Base-by-base conservation (phyloP, 257 asterid genomes). In the Lycium ferocissimum region DNA sequence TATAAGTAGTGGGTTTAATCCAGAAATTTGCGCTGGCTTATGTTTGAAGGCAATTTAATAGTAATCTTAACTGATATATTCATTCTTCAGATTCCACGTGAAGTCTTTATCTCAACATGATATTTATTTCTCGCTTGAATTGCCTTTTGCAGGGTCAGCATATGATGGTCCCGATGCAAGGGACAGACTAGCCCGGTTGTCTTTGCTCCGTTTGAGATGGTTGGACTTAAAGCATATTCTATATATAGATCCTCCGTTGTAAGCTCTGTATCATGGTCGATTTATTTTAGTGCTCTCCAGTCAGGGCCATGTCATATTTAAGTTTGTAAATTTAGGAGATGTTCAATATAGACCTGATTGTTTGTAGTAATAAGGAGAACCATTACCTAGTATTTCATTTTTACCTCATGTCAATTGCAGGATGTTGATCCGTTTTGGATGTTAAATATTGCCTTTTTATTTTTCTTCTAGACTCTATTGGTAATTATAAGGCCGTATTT, bases 151-250 rank as follows among this genome's bases (percentile, higher is more conserved):
- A 85, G 83, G 89, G 87, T 75, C 92, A 89, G 85, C 92, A 91
- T 85, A 89, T 90, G 95, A 88, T 91, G 89, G 88, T 91, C 67
- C 94, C 87, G 40, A 91, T 90, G 95, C 93, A 72, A 83, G 90
- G 96, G 86, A 83, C 89, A 88, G 96, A 91, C 26, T 91, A 89
- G 89, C 33, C 33, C 33, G 33, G 33, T 26, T 26, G 33, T 26
- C 33, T 26, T 26, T 26, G 66, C 70, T 87, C 83, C 58, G 79
- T 35, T 59, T 76, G 85, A 85, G 67, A 85, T 61, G 80, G 13
- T 54, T 61, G 81, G 80, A 75, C 86, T 61, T 62, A 84, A 85
- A 81, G 38, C 84, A 85, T 85, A 83, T 72, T 83, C 82, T 83
- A 82, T 80, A 59, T 84, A 57, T 86, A 43, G 26, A 67, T 72